phyloP scores from a whole-genome alignment of 441 rosid genomes.

The Dalechampia spathulata region DNA sequence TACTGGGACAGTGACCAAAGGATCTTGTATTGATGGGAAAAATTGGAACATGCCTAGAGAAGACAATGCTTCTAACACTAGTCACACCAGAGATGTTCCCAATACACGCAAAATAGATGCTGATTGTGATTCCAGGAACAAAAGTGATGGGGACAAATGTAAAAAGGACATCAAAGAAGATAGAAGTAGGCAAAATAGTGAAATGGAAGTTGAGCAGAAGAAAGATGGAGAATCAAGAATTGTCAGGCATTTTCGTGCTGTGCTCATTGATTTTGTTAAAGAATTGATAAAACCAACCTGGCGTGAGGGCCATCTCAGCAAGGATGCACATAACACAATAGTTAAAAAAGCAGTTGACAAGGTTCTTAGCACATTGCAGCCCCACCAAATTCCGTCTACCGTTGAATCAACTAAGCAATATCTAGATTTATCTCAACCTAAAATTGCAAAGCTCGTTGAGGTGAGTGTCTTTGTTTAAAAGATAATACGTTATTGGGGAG shows the following conservation, averaged over 20 bases:
- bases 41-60: constrained; percentile 35
- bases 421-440: constrained; percentile 50
- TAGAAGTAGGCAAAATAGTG: constrained; percentile 23
- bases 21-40: constrained; percentile 32
- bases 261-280: constrained; percentile 59
- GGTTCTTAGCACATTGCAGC: constrained; percentile 54
- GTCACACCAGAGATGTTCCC: constrained; percentile 30
- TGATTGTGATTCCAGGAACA: constrained; percentile 21
- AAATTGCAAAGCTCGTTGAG: constrained; percentile 76
- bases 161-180: constrained; percentile 29
- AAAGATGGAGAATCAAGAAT: constrained; percentile 47
- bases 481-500: neutral
- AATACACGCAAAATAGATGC: constrained; percentile 23
- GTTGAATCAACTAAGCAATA: constrained; percentile 48
- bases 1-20: constrained; percentile 38
- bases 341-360: constrained; percentile 76
- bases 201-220: constrained; percentile 37
- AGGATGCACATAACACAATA: constrained; percentile 70
- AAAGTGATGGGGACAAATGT: constrained; percentile 8
- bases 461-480: constrained; percentile 34
- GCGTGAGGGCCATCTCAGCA: constrained; percentile 74
- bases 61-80: constrained; percentile 40
- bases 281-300: constrained; percentile 75
- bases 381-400: constrained; percentile 54
- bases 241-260: constrained; percentile 49